Conservation (phyloP, 176 grass and related monocot genomes). For the Pontederia paniculata region DNA sequence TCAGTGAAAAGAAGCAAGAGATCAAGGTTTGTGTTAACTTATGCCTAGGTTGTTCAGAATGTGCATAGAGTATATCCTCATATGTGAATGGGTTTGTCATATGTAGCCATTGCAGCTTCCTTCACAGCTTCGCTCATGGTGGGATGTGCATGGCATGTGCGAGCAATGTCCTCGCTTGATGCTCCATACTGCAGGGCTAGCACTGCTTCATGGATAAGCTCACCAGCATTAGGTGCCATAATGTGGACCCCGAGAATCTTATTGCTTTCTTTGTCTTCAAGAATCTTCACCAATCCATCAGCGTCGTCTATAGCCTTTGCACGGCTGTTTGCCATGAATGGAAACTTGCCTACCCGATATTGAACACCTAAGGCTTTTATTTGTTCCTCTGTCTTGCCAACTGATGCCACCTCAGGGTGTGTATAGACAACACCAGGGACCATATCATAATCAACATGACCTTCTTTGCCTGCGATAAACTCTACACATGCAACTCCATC, state of each 20-base stretch:
- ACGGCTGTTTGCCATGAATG: slow-evolving; percentile 65
- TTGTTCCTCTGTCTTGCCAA: slow-evolving; percentile 88
- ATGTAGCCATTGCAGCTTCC: slow-evolving; percentile 71
- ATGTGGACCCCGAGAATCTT: slow-evolving; percentile 77
- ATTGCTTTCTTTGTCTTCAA: slow-evolving; percentile 69
- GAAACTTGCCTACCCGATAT: slow-evolving; percentile 75
- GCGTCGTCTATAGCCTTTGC: slow-evolving; percentile 81
- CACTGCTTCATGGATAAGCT: slow-evolving; percentile 73
- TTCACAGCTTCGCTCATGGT: slow-evolving; percentile 88
- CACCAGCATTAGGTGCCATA: slow-evolving; percentile 63
- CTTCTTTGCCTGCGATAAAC: slow-evolving; percentile 91
- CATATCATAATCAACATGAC: slow-evolving; percentile 88
- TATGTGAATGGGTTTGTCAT: slow-evolving; percentile 65
- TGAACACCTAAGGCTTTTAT: slow-evolving; percentile 53
- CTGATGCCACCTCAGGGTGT: slow-evolving; percentile 86
- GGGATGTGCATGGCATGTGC: slow-evolving; percentile 75
- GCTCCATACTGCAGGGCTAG: slow-evolving; percentile 84
- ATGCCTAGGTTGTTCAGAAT: no score
- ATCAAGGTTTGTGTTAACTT: no score
- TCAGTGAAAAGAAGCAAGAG: no score
- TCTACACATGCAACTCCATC: slow-evolving; percentile 92
- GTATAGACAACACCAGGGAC: slow-evolving; percentile 96
- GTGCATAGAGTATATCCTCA: background rate
- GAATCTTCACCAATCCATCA: slow-evolving; percentile 72
- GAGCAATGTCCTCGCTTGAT: slow-evolving; percentile 64